A percentile compares a stretch with the other conserved stretches of the same genome.
Conservation (phyloP, 2,329 filamentous ascomycete species). For the Dactylellina parvicollis region DNA sequence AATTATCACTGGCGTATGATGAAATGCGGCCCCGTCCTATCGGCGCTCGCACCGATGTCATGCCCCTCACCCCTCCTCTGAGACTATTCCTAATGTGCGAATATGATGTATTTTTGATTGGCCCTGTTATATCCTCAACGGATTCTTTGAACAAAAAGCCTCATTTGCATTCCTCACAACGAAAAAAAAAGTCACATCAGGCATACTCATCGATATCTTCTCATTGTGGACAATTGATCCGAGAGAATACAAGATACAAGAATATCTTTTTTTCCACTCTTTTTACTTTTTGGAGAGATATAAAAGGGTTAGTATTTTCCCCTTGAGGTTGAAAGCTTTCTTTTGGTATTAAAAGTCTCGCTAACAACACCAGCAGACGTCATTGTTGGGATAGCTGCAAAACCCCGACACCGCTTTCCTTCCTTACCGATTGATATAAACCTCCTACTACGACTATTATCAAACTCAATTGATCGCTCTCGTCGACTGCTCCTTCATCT, state of each 20-base stretch:
- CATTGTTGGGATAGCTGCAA: slow-evolving; percentile 30
- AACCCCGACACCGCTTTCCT: neutral
- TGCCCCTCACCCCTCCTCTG: neutral
- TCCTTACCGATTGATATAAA: neutral
- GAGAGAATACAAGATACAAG: neutral
- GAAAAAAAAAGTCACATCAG: neutral
- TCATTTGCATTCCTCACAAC: slow-evolving; percentile 22
- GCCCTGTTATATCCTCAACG: slow-evolving; percentile 4
- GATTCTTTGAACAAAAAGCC: slow-evolving; percentile 19
- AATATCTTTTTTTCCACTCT: neutral
- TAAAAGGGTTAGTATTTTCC: neutral
- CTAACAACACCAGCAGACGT: slow-evolving; percentile 17
- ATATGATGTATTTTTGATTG: no score
- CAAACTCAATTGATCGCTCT: no score
- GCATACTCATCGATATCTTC: neutral
- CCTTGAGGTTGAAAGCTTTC: neutral
- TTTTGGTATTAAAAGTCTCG: neutral
- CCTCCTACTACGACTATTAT: neutral
- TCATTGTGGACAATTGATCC: neutral
- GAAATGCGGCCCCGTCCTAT: slow-evolving; percentile 1
- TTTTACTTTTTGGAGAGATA: neutral
- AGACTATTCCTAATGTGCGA: no score
- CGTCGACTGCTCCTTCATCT: no score
- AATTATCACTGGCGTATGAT: no score
- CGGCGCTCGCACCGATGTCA: slow-evolving; percentile 17